Conservation (phyloP, 2,329 filamentous ascomycete genomes). For the Trichoderma brevicompactum region DNA sequence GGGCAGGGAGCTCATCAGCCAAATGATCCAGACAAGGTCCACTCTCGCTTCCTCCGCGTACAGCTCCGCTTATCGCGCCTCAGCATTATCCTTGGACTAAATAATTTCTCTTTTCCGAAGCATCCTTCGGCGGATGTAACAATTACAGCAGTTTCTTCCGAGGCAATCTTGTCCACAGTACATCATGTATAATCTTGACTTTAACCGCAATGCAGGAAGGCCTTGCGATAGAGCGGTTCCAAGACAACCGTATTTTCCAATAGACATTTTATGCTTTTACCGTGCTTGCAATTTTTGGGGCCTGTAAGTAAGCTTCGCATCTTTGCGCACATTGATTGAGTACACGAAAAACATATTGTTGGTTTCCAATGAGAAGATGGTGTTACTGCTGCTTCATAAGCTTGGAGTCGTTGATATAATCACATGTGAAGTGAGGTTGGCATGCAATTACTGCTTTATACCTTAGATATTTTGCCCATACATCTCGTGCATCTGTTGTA, state of each 20-base stretch:
- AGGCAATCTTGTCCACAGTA: slow-evolving; percentile 48
- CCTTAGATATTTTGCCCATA: too few species aligned
- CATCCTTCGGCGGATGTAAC: slow-evolving; percentile 37
- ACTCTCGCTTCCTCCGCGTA: slow-evolving; percentile 46
- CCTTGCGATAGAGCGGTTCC: slow-evolving; percentile 44
- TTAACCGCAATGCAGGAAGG: slow-evolving; percentile 57
- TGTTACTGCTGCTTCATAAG: not conserved
- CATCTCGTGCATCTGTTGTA: not conserved
- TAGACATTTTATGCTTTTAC: slow-evolving; percentile 52
- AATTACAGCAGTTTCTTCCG: slow-evolving; percentile 48
- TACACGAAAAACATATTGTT: not conserved
- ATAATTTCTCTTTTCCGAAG: slow-evolving; percentile 32
- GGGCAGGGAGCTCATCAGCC: slow-evolving; percentile 35
- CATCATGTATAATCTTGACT: slow-evolving; percentile 50
- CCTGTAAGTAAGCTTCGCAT: slow-evolving; percentile 34
- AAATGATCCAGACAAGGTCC: slow-evolving; percentile 40
- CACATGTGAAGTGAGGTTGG: not conserved
- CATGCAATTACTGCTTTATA: too few species aligned
- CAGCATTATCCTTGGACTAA: slow-evolving; percentile 47
- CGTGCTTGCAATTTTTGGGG: slow-evolving; percentile 51
- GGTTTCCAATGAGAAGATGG: not conserved
- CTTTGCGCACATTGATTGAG: not conserved
- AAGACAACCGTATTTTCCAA: slow-evolving; percentile 46
- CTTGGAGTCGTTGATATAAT: not conserved
- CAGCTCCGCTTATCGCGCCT: slow-evolving; percentile 48